phyloP scores from a whole-genome alignment of 208 protist genomes.

The Herpetomonas tarakana region DNA sequence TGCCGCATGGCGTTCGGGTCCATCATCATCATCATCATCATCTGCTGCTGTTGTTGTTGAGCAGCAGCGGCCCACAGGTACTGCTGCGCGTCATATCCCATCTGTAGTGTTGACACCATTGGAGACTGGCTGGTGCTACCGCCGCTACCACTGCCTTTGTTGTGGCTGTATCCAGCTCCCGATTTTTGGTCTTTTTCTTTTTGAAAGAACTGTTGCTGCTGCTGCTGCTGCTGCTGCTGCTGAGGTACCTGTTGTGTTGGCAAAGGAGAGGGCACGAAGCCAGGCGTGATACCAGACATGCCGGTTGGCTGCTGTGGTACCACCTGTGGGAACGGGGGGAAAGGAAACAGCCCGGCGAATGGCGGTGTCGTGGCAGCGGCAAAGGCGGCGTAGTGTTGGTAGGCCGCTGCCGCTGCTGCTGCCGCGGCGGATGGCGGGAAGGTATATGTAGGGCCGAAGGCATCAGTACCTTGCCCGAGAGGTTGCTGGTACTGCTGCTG shows the following conservation, averaged over 20 bases:
- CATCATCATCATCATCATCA: constrained; percentile 1
- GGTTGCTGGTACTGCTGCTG: constrained; percentile 8
- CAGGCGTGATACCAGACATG: no score
- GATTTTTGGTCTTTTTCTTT: no score
- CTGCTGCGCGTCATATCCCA: constrained; percentile 4
- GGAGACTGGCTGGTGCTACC: constrained; percentile 5
- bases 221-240: constrained; percentile 10
- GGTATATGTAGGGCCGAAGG: no score
- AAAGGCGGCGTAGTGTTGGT: constrained; percentile 1
- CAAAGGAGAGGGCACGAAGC: no score
- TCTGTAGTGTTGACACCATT: not conserved
- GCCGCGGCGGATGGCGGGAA: no score
- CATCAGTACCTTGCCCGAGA: not conserved
- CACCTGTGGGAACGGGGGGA: no score
- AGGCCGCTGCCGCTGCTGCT: not conserved
- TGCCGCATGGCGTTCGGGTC: no score
- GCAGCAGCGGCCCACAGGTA: constrained; percentile 4
- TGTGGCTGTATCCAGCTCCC: no score
- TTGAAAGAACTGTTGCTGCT: constrained; percentile 4
- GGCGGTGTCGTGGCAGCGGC: no score
- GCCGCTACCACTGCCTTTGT: constrained; percentile 15
- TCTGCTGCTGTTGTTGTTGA: constrained; percentile 6
- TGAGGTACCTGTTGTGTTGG: no score
- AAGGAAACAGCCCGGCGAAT: no score
- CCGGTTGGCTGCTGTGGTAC: no score